Base-by-base conservation (phyloP, 345 rosid genomes). In the Arabis alpina region DNA sequence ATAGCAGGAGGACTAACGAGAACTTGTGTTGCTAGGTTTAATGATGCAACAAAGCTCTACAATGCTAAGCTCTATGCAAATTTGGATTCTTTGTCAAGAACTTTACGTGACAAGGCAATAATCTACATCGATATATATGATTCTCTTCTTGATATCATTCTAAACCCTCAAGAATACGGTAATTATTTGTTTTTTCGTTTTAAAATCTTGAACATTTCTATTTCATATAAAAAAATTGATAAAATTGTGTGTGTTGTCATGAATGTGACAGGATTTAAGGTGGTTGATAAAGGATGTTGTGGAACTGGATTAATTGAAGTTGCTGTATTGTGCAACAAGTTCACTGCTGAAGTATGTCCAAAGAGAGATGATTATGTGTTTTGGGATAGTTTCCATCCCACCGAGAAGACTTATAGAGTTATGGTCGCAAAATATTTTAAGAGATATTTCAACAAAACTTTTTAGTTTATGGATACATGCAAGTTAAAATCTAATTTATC, bases 341-440 rank as follows among this genome's bases (percentile, higher is more conserved):
- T 64, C 2, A 44, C 68, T 51, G 42, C 75, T 28, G 12, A 7
- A 0, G 53, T 77, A 5, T 86, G 96, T 64, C 28, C 48, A 8
- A 82, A 84, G 52, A 85, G 73, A 50, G 13, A 85, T 0, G 81
- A 84, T 12, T 86, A 76, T 51, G 52, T 85, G 47, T 86, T 89
- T 53, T 89, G 92, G 93, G 98, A 89, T 62, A 82, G 94, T 70
- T 92, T 79, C 62, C 96, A 92, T 79, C 94, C 94, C 0, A 78
- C 94, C 0, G 89, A 88, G 67, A 80, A 54, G 45, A 72, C 92
- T 15, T 88, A 85, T 58, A 25, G 53, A 32, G 42, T 49, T 8
- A 77, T 70, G 54, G 73, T 54, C 4, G 25, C 50, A 39, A 72
- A 61, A 62, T 44, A 53, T 55, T 4, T 65, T 52, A 34, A 51